Evolutionary conservation across 2,329 filamentous ascomycete genomes (phyloP), one percentile per base, ranked within the genome.

Genomic region (Chaetomiaceae sp.): DNA sequence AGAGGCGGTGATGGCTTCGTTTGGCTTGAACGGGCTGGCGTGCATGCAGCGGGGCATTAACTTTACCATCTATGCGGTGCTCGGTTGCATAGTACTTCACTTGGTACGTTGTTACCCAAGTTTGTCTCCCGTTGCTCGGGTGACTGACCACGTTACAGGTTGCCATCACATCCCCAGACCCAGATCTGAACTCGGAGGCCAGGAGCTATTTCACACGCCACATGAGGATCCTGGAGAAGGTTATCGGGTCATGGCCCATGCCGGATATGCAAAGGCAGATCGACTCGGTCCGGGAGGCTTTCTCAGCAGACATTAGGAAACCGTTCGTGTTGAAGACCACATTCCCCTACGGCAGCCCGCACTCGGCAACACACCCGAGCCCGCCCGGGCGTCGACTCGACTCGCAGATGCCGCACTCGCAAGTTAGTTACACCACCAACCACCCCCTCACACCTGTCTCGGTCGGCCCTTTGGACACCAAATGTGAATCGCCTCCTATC

Each of bases 31-130:
- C 14, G 92, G 91, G 0, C 74, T 97, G 14, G 77, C 93, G 60
- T 95, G 86, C 70, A 96, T 96, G 92, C 86, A 92, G 63, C 81
- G 92, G 58, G 92, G 92, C 34, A 90, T 95, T 65, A 96, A 91
- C 68, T 97, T 96, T 63, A 89, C 89, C 5, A 89, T 97, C n/a
- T 97, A 97, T 64, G 83, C 85, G 50, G 83, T 96, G 21, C 73
- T 97, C 40, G 93, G 89, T 0, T 96, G 91, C 72, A 91, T 92
- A 20, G 91, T 96, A 69, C 78, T 97, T 48, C 91, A 97, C 68
- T 70, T 97, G 69, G 92, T 96, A 76, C 69, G 89, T 79, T 17
- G 34, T 20, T 10, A 43, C 21, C 13, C n/a, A 5, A 30, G 30
- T 14, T 13, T 21, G 39, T 21, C 39, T 50, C 27, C 55, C 54